These are phyloP conservation scores for Parastagonospora avenae DNA, from an alignment of 2,329 filamentous ascomycete species.

Conservation along the genomic window DNA sequence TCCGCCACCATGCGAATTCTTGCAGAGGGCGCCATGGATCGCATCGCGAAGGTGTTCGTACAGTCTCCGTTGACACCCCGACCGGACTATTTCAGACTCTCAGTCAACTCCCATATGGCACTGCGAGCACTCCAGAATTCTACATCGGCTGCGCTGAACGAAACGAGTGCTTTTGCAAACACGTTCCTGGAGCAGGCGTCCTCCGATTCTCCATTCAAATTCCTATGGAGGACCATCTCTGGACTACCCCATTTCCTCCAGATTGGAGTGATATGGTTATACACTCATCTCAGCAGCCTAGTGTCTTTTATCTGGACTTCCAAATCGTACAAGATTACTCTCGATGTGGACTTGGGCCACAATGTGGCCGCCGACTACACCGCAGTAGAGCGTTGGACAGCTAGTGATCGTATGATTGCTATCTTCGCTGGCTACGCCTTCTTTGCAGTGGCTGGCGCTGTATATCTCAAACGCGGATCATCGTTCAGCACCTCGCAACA, in stretches of 20 bases:
- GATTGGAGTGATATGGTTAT: constrained; percentile 4
- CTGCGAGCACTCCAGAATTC: constrained; percentile 46
- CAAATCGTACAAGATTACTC: constrained; percentile 45
- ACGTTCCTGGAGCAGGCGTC: constrained; percentile 32
- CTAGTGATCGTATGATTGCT: constrained; percentile 68
- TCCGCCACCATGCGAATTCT: constrained; percentile 40
- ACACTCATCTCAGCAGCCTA: constrained; percentile 15
- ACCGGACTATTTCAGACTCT: constrained; percentile 43
- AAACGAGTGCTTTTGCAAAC: constrained; percentile 32
- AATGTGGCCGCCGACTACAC: constrained; percentile 24
- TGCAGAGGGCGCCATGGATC: constrained; percentile 41
- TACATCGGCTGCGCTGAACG: constrained; percentile 40
- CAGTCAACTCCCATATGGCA: constrained; percentile 44
- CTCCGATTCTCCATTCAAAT: constrained; percentile 21
- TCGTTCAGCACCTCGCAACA: constrained; percentile 66
- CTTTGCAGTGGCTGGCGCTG: constrained; percentile 72
- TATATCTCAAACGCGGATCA: constrained; percentile 77
- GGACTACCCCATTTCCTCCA: constrained; percentile 19
- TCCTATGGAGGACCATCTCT: constrained; percentile 21
- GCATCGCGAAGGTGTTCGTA: constrained; percentile 39
- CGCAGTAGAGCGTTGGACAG: constrained; percentile 51
- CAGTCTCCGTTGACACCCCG: constrained; percentile 33
- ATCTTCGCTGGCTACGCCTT: constrained; percentile 82
- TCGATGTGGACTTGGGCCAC: constrained; percentile 36
- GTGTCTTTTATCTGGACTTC: constrained; percentile 37